A percentile compares a stretch with the other conserved stretches of the same genome.
phyloP scores from a whole-genome alignment of 345 rosid genomes.

The Psidium guajava region DNA sequence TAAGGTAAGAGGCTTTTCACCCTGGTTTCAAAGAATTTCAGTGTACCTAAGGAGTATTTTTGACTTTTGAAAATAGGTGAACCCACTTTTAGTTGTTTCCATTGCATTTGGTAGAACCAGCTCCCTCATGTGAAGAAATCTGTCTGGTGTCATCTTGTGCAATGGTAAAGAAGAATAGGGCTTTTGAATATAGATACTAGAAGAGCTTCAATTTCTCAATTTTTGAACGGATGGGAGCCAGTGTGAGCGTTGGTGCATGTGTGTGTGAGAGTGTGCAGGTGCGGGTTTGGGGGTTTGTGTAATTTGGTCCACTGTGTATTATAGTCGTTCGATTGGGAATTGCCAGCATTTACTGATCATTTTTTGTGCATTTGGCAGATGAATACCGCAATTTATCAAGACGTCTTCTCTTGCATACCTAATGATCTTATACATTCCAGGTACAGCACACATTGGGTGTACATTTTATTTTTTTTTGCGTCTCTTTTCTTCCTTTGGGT shows the following conservation, averaged over 20 bases:
- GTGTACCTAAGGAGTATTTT: neutral
- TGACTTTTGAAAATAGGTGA: neutral
- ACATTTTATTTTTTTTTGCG: neutral
- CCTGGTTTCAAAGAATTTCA: neutral
- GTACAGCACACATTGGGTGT: constrained; percentile 14
- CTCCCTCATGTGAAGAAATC: neutral
- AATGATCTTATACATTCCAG: constrained; percentile 85
- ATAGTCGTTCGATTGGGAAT: neutral
- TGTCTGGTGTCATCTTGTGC: neutral
- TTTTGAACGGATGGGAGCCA: neutral
- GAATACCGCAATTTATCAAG: constrained; percentile 80
- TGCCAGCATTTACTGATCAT: neutral
- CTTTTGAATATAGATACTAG: neutral
- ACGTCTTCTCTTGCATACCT: constrained; percentile 85
- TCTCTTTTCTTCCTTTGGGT: neutral
- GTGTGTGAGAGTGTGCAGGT: neutral
- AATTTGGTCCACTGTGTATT: neutral
- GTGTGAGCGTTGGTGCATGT: neutral
- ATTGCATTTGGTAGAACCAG: neutral
- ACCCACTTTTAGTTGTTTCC: neutral
- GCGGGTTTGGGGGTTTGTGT: neutral
- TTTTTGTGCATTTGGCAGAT: constrained; percentile 38
- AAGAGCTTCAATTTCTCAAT: neutral
- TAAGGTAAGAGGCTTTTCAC: constrained; percentile 30
- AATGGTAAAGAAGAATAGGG: neutral